A percentile compares a stretch with the other conserved stretches of the same genome.
Conservation (phyloP, 2,329 filamentous ascomycete species). For the Alternaria sp. region DNA sequence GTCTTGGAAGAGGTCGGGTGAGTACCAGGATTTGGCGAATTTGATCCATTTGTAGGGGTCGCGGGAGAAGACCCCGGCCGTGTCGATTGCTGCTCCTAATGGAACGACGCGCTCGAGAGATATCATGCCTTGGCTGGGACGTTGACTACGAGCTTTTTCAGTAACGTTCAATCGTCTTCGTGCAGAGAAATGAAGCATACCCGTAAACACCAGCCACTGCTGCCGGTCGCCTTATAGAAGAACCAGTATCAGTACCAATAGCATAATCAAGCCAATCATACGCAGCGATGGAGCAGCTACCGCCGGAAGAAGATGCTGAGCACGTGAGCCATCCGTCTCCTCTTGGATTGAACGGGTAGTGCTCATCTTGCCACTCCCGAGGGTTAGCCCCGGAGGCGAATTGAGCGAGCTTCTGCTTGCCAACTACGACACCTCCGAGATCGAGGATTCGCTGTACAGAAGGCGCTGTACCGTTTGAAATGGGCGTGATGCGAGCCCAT, state of each 20-base stretch:
- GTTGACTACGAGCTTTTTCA: slow-evolving; percentile 18
- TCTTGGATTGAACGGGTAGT: slow-evolving; percentile 57
- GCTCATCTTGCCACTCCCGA: slow-evolving; percentile 43
- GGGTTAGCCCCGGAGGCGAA: slow-evolving; percentile 52
- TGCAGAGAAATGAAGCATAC: no score
- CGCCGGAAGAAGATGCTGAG: slow-evolving; percentile 47
- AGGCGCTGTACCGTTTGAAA: slow-evolving; percentile 31
- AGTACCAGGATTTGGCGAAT: slow-evolving; percentile 54
- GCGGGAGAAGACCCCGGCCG: slow-evolving; percentile 40
- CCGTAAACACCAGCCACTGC: slow-evolving; percentile 56
- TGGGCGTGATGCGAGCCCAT: slow-evolving; percentile 33
- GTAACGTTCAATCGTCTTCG: no score
- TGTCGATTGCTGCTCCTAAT: slow-evolving; percentile 36
- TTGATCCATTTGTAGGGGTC: slow-evolving; percentile 48
- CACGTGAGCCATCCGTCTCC: slow-evolving; percentile 41
- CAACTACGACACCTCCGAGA: slow-evolving; percentile 56
- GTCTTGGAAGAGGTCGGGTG: slow-evolving; percentile 46
- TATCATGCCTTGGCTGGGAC: slow-evolving; percentile 40
- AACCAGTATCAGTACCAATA: slow-evolving; percentile 58
- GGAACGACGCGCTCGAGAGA: slow-evolving; percentile 37
- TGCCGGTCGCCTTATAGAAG: slow-evolving; percentile 59
- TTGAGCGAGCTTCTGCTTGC: slow-evolving; percentile 63
- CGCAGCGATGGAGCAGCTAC: slow-evolving; percentile 51
- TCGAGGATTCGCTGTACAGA: slow-evolving; percentile 38
- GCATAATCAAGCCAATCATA: slow-evolving; percentile 60